Evolutionary conservation across 23 red algal species (phyloP), one percentile per base, ranked within the genome.

Genomic region (Cyanidiococcus yangmingshanensis): DNA sequence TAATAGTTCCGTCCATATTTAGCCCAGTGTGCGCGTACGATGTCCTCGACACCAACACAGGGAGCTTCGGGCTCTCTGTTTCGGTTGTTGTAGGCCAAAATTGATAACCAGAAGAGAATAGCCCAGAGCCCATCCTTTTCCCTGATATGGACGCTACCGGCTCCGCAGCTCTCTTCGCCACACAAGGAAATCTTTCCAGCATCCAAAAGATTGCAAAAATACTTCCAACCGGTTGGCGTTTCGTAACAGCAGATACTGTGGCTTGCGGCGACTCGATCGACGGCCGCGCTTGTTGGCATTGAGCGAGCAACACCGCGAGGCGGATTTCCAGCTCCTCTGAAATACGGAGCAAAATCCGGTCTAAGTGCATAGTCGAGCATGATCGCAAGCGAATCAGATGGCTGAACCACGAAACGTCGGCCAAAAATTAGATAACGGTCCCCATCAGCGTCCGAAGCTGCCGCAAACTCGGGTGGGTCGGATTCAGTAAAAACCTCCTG

Each of bases 401-500:
- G 87, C n/a, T 76, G 85, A 2, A 97, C 87, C 76, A 97, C 90
- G 16, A 90, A 83, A 16, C 76, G 58, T 40, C 58, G 58, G 27
- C 93, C 89, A 50, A 97, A 50, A 51, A 97, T 97, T 85, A 97
- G 90, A 74, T 89, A 90, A 32, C 93, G 79, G 81, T 97, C 93
- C 41, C 93, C 93, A 84, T 97, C 93, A 18, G 86, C 89, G 68
- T 97, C 93, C 32, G 82, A 89, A 31, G 87, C 93, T n/a, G 89
- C 93, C 15, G 84, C 93, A 40, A 97, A 76, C 7, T 89, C 71
- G 37, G 82, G 86, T 36, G 85, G 80, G 37, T 68, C 38, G 1
- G 75, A 27, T 25, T 57, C 79, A 50, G 83, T 26, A 16, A 67
- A 59, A 25, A 75, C 40, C 37, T 87, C 40, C 25, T 50, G 37